phyloP scores from a whole-genome alignment of 2,329 filamentous ascomycete species.

The Cordyceps farinosa region DNA sequence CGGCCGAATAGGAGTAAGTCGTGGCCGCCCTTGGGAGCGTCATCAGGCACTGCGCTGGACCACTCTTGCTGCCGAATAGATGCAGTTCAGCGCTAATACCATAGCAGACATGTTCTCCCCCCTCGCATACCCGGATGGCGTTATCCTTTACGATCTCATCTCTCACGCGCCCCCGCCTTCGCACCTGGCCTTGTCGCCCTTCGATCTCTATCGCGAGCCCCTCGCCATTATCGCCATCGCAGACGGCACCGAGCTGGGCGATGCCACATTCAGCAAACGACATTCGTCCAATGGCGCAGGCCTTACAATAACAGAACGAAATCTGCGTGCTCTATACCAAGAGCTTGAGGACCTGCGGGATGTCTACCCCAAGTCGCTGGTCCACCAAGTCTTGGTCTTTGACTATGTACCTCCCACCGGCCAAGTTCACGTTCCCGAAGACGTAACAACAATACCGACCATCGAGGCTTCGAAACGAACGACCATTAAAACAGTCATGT shows the following conservation, averaged over 20 bases:
- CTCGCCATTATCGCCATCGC: conserved; percentile 80
- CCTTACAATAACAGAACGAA: conserved; percentile 51
- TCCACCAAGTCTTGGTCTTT: conserved; percentile 77
- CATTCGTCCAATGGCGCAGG: conserved; percentile 50
- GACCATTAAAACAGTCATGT: conserved; percentile 78
- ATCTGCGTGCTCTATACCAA: conserved; percentile 57
- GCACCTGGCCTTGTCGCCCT: conserved; percentile 76
- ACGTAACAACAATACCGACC: conserved; percentile 68
- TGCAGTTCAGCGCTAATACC: conserved; percentile 4
- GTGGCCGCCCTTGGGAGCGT: not conserved
- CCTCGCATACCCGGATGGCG: conserved; percentile 78
- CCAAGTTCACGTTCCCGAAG: conserved; percentile 58
- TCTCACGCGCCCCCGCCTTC: conserved; percentile 76
- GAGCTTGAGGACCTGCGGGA: conserved; percentile 70
- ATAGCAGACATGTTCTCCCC: conserved; percentile 85
- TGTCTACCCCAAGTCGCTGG: conserved; percentile 69
- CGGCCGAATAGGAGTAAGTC: conserved; percentile 76
- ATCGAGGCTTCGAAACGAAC: conserved; percentile 66
- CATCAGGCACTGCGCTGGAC: not conserved
- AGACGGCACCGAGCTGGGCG: conserved; percentile 69
- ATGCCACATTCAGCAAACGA: conserved; percentile 50
- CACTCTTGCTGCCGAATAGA: not conserved
- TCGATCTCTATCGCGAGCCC: conserved; percentile 85
- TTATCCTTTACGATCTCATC: conserved; percentile 83
- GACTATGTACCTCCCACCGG: conserved; percentile 57